Percentiles rank a stretch among this genome's conserved stretches.
Evolutionary conservation across 306 rosid genomes (phyloP).

Genomic region (Prunus mume): DNA sequence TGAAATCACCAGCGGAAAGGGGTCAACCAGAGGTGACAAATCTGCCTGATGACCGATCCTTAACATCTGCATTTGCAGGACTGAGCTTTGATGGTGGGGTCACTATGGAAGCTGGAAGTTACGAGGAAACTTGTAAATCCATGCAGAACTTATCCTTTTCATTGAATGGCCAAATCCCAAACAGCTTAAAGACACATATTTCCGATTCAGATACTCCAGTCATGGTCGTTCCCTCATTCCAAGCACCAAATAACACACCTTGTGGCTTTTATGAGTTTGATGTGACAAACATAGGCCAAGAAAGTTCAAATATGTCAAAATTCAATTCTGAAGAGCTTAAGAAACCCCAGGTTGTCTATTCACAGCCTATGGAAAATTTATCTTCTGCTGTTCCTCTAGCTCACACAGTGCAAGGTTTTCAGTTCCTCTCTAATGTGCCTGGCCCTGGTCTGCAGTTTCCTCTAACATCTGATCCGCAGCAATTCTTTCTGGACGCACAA

Average conservation of each 20-base stretch:
- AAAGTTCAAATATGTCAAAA: conserved; percentile 29
- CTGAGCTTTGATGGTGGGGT: conserved; percentile 25
- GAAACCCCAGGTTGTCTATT: conserved; percentile 16
- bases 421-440: conserved; percentile 33
- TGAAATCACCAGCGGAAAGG: conserved; percentile 22
- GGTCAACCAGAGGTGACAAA: conserved; percentile 24
- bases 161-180: conserved; percentile 17
- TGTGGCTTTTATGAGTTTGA: conserved; percentile 24
- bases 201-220: conserved; percentile 19
- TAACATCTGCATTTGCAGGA: conserved; percentile 42
- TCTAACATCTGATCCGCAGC: conserved; percentile 37
- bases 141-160: conserved; percentile 12
- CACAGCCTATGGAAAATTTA: conserved; percentile 21
- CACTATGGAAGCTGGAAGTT: conserved; percentile 4
- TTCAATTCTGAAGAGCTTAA: conserved; percentile 26
- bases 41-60: conserved; percentile 32
- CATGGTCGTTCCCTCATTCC: conserved; percentile 27
- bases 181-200: conserved; percentile 17
- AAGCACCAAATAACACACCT: conserved; percentile 24
- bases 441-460: conserved; percentile 41
- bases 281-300: conserved; percentile 25
- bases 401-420: conserved; percentile 28
- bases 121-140: conserved; percentile 9
- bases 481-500: conserved; percentile 25
- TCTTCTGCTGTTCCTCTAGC: conserved; percentile 24